Conservation (phyloP, 1,284 basidiomycete genomes). For the Cryptococcus floricola region DNA sequence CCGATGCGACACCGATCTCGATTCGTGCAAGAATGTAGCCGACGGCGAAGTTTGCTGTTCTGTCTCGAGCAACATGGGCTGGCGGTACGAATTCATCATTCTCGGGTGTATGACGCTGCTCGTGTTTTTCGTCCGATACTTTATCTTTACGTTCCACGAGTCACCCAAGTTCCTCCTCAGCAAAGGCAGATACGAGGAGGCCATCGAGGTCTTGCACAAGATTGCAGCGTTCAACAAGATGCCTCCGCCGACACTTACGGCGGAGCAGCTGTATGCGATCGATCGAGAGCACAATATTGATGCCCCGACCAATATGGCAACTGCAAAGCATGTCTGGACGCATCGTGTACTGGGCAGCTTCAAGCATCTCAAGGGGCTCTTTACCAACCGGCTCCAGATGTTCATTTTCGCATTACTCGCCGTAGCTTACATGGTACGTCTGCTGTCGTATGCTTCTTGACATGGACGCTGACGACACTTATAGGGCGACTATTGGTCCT, state of each 20-base stretch:
- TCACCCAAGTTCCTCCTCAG: conserved; percentile 72
- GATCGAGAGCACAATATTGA: conserved; percentile 18
- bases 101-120: conserved; percentile 48
- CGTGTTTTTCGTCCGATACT: conserved; percentile 62
- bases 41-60: conserved; percentile 47
- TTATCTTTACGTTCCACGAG: conserved; percentile 69
- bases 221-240: conserved; percentile 64
- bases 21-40: conserved; percentile 52
- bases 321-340: conserved; percentile 20
- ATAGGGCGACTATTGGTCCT: conserved; percentile 39
- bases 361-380: conserved; percentile 44
- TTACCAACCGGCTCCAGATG: conserved; percentile 38
- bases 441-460: neutral
- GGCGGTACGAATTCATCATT: conserved; percentile 60
- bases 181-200: conserved; percentile 65
- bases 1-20: conserved; percentile 22
- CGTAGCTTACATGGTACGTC: conserved; percentile 37
- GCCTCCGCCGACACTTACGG: conserved; percentile 41
- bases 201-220: conserved; percentile 63
- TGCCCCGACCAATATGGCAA: conserved; percentile 4
- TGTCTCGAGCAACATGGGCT: conserved; percentile 57
- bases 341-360: conserved; percentile 25
- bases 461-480: conserved; percentile 12
- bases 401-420: conserved; percentile 43
- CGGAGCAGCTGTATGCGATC: conserved; percentile 46